phyloP scores from a whole-genome alignment of 2,329 filamentous ascomycete species.

The Elsinoe fawcettii region DNA sequence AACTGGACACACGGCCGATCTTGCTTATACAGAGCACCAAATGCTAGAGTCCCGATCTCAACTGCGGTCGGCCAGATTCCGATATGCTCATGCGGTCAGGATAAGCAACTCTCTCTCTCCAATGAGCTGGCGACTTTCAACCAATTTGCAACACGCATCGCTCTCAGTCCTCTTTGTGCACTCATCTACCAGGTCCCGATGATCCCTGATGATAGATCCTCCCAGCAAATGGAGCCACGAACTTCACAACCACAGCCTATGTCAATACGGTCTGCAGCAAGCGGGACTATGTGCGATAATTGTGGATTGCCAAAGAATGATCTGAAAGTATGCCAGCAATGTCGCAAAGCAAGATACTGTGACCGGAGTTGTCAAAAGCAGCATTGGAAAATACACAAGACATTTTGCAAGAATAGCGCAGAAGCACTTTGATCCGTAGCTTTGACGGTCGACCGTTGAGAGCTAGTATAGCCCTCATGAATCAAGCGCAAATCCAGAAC shows the following conservation, averaged over 20 bases:
- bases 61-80: constrained; percentile 11
- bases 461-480: too few relatives aligned
- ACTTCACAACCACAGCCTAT: neutral
- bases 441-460: too few relatives aligned
- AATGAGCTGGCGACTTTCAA: neutral
- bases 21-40: constrained; percentile 27
- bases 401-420: too few relatives aligned
- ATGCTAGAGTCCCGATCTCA: constrained; percentile 23
- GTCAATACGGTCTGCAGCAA: neutral
- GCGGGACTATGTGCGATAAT: constrained; percentile 1
- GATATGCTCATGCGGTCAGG: constrained; percentile 31
- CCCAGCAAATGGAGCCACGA: neutral
- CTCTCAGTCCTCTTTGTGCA: constrained; percentile 7
- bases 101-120: constrained; percentile 17
- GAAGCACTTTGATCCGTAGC: too few relatives aligned
- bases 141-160: constrained; percentile 12
- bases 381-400: constrained; percentile 31
- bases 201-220: neutral
- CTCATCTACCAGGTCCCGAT: constrained; percentile 12
- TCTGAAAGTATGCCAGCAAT: constrained; percentile 24
- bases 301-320: constrained; percentile 1
- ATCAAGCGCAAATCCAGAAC: too few relatives aligned
- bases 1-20: constrained; percentile 30
- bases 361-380: constrained; percentile 28
- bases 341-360: constrained; percentile 29